Base-by-base conservation (phyloP, 345 rosid genomes). In the Pseudoturritis turrita region DNA sequence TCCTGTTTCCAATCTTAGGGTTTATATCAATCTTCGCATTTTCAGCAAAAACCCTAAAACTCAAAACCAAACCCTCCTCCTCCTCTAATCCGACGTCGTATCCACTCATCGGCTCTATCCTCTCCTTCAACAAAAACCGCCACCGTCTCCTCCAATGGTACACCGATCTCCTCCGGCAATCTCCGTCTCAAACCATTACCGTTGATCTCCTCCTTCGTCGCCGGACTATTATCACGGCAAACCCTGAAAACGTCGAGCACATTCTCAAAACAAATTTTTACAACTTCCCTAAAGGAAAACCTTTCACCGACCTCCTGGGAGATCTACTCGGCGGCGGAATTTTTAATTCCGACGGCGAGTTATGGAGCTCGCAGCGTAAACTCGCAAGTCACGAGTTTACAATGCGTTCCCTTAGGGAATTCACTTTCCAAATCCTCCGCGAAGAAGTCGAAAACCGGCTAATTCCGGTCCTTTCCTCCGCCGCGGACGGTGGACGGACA, bases 271-370 rank as follows among this genome's bases (percentile, higher is more conserved):
- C 82, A 23, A 82, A 85, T 54, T 91, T 91, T 78, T 26, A 12
- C 4, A 89, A 91, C 80, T 89, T 81, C 73, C 97, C 97, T 6
- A 91, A 91, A 74, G 97, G 97, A n/a, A 78, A 79, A 57, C 90
- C 92, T 52, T 91, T 91, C 60, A 85, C 90, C 2, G 88, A 82
- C 26, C 81, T 91, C 55, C 88, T 91, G 5, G 93, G 96, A 0
- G 97, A 91, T 60, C 71, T 91, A 43, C 94, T 91, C 12, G 97
- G 97, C 21, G 69, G 81, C 3, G 97, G 97, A 2, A 91, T 91
- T 18, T 91, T 91, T 65, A 91, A 86, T 58, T 87, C 81, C 1
- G 97, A 91, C 22, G 97, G 92, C n/a, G 84, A 88, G n/a, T 33
- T 78, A 14, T 91, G 97, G 96, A 59, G 63, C 59, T 19, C 75